Evolutionary conservation across 345 rosid species (phyloP).

Genomic region (Pistacia integerrima): DNA sequence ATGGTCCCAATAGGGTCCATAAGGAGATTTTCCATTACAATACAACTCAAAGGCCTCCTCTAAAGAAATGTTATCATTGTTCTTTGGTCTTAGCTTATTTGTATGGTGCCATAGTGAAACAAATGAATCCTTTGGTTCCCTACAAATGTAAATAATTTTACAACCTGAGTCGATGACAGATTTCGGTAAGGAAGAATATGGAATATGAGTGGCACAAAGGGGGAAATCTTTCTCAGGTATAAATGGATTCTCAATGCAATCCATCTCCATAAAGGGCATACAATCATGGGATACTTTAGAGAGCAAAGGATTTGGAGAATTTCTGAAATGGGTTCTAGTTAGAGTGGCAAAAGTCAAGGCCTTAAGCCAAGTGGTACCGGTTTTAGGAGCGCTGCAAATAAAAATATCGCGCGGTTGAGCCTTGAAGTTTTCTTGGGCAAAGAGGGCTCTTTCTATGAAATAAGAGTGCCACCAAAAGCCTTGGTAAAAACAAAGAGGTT

Average conservation of each 20-base stretch:
- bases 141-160: slow-evolving; percentile 13
- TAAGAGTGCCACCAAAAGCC: background rate
- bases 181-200: background rate
- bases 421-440: background rate
- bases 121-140: slow-evolving; percentile 18
- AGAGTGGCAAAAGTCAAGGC: background rate
- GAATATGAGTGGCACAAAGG: slow-evolving; percentile 1
- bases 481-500: background rate
- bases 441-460: background rate
- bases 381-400: background rate
- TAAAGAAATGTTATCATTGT: background rate
- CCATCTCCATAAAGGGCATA: background rate
- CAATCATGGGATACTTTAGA: background rate
- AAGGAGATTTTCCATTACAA: background rate
- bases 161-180: background rate
- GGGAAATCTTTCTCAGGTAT: background rate
- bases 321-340: background rate
- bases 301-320: background rate
- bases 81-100: background rate
- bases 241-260: background rate
- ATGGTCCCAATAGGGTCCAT: slow-evolving; percentile 42
- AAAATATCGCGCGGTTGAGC: background rate
- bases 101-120: background rate
- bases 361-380: slow-evolving; percentile 1
- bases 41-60: slow-evolving; percentile 9